A percentile compares a stretch with the other conserved stretches of the same genome.
Conservation (phyloP, 2,329 filamentous ascomycete species). For the Colletotrichum simmondsii region DNA sequence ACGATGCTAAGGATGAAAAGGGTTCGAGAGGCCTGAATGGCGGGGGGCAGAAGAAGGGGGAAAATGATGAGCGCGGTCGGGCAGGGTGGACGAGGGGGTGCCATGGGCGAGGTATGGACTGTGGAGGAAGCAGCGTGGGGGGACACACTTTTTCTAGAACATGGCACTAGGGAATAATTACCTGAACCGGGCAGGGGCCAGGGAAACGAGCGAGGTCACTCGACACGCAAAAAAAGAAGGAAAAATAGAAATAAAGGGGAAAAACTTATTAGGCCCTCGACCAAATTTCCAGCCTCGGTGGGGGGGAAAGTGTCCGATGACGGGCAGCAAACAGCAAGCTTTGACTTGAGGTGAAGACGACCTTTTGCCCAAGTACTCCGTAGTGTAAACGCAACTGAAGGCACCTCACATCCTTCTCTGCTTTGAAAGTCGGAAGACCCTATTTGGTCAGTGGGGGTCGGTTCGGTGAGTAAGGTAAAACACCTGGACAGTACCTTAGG, state of each 20-base stretch:
- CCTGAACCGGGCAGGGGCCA: slow-evolving; percentile 28
- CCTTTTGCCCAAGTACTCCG: background rate
- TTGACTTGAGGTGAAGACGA: background rate
- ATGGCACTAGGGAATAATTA: slow-evolving; percentile 33
- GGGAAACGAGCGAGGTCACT: slow-evolving; percentile 24
- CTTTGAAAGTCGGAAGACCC: background rate
- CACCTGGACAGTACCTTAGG: too few species aligned
- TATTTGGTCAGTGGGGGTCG: background rate
- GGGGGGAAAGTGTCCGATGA: slow-evolving; percentile 19
- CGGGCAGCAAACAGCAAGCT: background rate
- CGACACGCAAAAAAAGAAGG: slow-evolving; percentile 20
- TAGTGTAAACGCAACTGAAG: background rate
- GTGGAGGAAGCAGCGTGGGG: slow-evolving; percentile 28
- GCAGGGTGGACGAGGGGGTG: slow-evolving; percentile 3
- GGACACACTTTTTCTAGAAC: slow-evolving; percentile 32
- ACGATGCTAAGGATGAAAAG: slow-evolving; percentile 27
- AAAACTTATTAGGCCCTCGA: background rate
- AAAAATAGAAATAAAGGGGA: background rate
- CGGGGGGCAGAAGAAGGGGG: slow-evolving; percentile 13
- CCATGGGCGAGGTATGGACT: background rate
- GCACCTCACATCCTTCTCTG: background rate
- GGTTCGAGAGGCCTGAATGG: slow-evolving; percentile 26
- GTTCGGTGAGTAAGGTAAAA: background rate
- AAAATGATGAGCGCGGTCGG: background rate
- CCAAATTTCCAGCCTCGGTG: slow-evolving; percentile 2